Percentiles rank a stretch among this genome's conserved stretches.
These are phyloP conservation scores for Cryptococcus sp. DNA, from an alignment of 1,284 basidiomycete species.

Conservation along the genomic window DNA sequence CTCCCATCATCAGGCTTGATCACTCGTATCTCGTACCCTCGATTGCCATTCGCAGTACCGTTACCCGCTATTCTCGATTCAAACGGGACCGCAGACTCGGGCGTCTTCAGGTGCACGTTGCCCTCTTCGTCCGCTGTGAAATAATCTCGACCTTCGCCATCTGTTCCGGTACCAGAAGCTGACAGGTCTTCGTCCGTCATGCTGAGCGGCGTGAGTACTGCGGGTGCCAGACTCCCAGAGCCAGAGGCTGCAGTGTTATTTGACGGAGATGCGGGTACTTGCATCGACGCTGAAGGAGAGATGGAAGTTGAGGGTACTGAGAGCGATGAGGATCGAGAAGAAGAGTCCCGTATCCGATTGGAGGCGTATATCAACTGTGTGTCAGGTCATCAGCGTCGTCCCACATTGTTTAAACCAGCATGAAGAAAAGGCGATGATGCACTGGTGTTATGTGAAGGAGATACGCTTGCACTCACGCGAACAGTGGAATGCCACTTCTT, in stretches of 20 bases:
- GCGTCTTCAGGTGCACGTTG: conserved; percentile 5
- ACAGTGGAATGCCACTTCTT: conserved; percentile 41
- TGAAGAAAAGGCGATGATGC: neutral
- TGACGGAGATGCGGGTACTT: conserved; percentile 2
- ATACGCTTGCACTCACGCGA: conserved; percentile 21
- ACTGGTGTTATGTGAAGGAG: neutral
- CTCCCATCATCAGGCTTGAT: too few relatives aligned
- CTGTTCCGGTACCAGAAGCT: neutral
- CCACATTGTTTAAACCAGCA: too few relatives aligned
- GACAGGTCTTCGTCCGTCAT: conserved; percentile 22
- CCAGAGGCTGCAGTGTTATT: neutral
- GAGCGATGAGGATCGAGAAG: conserved; percentile 8
- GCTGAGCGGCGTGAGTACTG: conserved; percentile 23
- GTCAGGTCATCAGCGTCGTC: neutral
- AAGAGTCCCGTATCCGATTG: conserved; percentile 24
- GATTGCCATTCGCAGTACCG: too few relatives aligned
- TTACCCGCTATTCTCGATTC: too few relatives aligned
- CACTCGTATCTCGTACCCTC: too few relatives aligned
- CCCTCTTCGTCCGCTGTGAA: conserved; percentile 14
- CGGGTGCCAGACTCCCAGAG: neutral
- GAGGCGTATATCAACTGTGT: conserved; percentile 30
- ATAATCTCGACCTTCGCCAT: conserved; percentile 3
- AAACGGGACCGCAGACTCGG: neutral
- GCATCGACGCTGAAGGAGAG: conserved; percentile 2
- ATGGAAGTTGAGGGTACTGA: conserved; percentile 2